Evolutionary conservation across 345 rosid species (phyloP), one percentile per base, ranked within the genome.

Genomic region (Populus alba): DNA sequence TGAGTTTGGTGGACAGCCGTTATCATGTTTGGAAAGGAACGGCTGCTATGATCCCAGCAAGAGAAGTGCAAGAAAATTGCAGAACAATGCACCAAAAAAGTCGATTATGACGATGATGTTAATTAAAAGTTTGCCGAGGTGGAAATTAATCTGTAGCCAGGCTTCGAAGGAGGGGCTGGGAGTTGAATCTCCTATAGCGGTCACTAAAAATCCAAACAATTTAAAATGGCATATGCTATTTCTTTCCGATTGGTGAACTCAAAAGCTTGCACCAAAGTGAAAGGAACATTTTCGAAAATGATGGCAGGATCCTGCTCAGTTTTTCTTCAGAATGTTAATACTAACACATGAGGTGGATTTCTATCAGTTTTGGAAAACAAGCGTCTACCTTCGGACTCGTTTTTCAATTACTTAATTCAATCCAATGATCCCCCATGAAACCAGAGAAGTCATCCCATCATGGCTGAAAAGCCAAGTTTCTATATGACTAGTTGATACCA

Each of bases 401-500:
- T n/a, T 59, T 3, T n/a, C 10, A 59, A 59, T 59, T 23, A n/a
- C 16, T 25, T n/a, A n/a, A 47, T n/a, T 38, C 25, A 71, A 29
- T 69, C 65, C 53, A 41, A 20, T 43, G 39, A 47, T 57, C 66
- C 57, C 45, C 31, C 37, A 11, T 10, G 3, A 70, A 43, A 53
- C 18, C 20, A n/a, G 22, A 70, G 10, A 70, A 31, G 70, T 73
- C 25, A 57, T 37, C 10, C 51, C 41, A 37, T n/a, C 4, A 13
- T 25, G 67, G 35, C 27, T 23, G 49, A 16, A 68, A 59, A 43
- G 66, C 53, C 10, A 38, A 69, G 41, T 37, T 38, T 47, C 35
- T 37, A 0, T 49, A 6, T 1, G 51, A 37, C 75, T 33, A 59
- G 45, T 70, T 55, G 84, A 85, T 83, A 78, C 89, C 88, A 81